A percentile compares a stretch with the other conserved stretches of the same genome.
These are phyloP conservation scores for Trypanosoma melophagium DNA, from an alignment of 208 protist species.

Conservation along the genomic window DNA sequence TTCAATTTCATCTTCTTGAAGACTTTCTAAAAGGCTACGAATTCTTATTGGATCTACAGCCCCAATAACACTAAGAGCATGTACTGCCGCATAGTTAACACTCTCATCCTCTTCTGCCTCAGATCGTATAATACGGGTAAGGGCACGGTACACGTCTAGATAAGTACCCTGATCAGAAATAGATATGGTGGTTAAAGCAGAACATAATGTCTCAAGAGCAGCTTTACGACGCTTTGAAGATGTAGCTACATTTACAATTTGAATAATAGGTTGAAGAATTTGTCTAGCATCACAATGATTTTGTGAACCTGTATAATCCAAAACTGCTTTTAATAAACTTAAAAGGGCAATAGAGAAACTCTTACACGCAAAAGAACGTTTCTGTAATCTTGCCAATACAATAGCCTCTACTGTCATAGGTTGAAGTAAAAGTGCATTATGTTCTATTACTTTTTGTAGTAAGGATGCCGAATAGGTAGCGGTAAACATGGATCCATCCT, in stretches of 20 bases:
- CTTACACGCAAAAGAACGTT: slow-evolving; percentile 76
- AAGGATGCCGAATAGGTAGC: slow-evolving; percentile 62
- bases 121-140: slow-evolving; percentile 77
- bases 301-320: slow-evolving; percentile 63
- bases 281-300: slow-evolving; percentile 54
- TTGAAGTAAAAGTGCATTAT: slow-evolving; percentile 66
- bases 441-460: slow-evolving; percentile 67
- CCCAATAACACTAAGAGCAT: slow-evolving; percentile 78
- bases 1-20: slow-evolving; percentile 79
- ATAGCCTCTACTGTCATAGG: slow-evolving; percentile 61
- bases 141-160: slow-evolving; percentile 66
- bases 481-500: slow-evolving; percentile 75
- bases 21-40: slow-evolving; percentile 52
- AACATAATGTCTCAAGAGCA: slow-evolving; percentile 72
- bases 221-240: slow-evolving; percentile 62
- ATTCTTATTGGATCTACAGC: slow-evolving; percentile 82
- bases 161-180: slow-evolving; percentile 46
- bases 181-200: slow-evolving; percentile 73
- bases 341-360: slow-evolving; percentile 70
- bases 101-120: slow-evolving; percentile 73
- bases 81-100: slow-evolving; percentile 69
- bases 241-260: slow-evolving; percentile 72
- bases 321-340: slow-evolving; percentile 63
- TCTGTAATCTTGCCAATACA: slow-evolving; percentile 55
- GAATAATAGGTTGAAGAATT: slow-evolving; percentile 59